phyloP scores from a whole-genome alignment of 768 basidiomycete genomes.

The Gymnopilus dilepis region DNA sequence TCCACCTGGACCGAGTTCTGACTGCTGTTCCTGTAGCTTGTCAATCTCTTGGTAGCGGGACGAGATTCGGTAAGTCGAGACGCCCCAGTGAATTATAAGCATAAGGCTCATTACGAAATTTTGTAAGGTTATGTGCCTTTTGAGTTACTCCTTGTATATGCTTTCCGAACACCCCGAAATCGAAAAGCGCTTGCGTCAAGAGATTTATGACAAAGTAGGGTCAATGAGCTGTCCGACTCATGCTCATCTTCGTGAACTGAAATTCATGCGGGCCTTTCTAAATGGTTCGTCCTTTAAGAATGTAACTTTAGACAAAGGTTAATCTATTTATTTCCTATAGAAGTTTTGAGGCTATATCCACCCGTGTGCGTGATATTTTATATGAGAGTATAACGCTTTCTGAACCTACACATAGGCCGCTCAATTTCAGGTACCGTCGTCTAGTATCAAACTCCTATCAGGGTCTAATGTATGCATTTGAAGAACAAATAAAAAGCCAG shows the following conservation, averaged over 20 bases:
- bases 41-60: slow-evolving; percentile 46
- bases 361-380: slow-evolving; percentile 32
- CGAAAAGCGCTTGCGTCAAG: slow-evolving; percentile 41
- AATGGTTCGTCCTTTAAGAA: slow-evolving; percentile 38
- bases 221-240: slow-evolving; percentile 41
- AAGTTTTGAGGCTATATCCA: slow-evolving; percentile 49
- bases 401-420: not conserved
- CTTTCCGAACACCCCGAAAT: slow-evolving; percentile 48
- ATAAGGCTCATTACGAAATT: not conserved
- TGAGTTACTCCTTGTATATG: slow-evolving; percentile 50
- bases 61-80: slow-evolving; percentile 53
- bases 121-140: slow-evolving; percentile 41
- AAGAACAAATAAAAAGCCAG: slow-evolving; percentile 34
- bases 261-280: slow-evolving; percentile 38
- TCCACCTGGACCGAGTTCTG: not conserved
- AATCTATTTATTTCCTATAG: slow-evolving; percentile 25
- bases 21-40: slow-evolving; percentile 6
- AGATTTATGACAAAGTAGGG: slow-evolving; percentile 46
- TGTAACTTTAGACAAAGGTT: not conserved
- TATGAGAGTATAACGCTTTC: not conserved
- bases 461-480: slow-evolving; percentile 1
- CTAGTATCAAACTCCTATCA: not conserved
- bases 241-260: slow-evolving; percentile 53
- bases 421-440: slow-evolving; percentile 1
- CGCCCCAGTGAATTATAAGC: not conserved